Percentiles rank a stretch among this genome's conserved stretches.
Conservation (phyloP, 106 monocot genomes). For the Dactylorhiza incarnata region DNA sequence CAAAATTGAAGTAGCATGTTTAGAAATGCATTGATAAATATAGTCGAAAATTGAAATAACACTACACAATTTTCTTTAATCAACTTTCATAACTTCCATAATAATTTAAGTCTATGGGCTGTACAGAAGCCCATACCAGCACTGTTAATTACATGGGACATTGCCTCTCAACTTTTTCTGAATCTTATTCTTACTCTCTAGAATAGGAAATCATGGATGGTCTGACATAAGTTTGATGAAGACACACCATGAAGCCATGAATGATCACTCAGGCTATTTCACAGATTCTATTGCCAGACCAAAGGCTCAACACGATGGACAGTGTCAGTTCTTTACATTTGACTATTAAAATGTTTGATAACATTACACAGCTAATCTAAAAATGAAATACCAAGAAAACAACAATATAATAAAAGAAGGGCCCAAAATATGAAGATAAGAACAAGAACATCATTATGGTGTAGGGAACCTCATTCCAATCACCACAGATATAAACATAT, state of each 20-base stretch:
- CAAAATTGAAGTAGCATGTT: neutral
- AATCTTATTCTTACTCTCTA: neutral
- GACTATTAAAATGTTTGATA: neutral
- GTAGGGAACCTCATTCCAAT: neutral
- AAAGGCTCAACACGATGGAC: neutral
- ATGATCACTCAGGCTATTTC: neutral
- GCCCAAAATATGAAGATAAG: neutral
- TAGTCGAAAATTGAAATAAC: neutral
- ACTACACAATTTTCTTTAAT: neutral
- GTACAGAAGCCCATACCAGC: neutral
- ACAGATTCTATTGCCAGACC: neutral
- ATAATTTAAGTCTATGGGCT: neutral
- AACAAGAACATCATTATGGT: neutral
- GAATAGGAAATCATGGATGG: neutral
- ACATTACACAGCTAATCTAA: neutral
- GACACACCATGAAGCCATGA: neutral
- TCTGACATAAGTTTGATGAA: neutral
- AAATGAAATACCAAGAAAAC: neutral
- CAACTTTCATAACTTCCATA: neutral
- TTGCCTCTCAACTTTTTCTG: neutral
- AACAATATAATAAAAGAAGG: neutral
- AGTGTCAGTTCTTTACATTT: neutral
- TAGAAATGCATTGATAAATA: neutral
- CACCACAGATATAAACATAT: neutral
- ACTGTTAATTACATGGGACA: neutral